phyloP scores from a whole-genome alignment of 2,329 filamentous ascomycete genomes.

The Colletotrichum acutatum region DNA sequence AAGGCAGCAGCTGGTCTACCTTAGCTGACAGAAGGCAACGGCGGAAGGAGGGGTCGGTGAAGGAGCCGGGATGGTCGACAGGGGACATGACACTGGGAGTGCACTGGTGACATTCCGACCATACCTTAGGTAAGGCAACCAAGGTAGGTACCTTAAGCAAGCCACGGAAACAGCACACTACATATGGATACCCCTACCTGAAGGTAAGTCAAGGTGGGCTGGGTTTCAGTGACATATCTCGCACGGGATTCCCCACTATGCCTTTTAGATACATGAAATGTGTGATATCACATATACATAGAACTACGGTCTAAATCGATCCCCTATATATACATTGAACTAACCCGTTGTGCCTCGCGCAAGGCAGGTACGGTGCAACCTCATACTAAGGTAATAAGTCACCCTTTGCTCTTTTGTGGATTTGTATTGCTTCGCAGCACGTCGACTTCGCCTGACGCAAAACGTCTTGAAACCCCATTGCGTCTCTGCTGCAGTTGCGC shows the following conservation, averaged over 20 bases:
- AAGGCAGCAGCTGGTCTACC: background rate
- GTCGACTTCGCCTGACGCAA: background rate
- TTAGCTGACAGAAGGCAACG: background rate
- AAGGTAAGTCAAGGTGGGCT: background rate
- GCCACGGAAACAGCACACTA: too few species aligned
- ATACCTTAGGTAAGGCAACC: too few species aligned
- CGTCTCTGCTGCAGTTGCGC: background rate
- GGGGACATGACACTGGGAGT: background rate
- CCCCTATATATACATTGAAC: slow-evolving; percentile 25
- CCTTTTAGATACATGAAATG: slow-evolving; percentile 7
- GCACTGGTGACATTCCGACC: background rate
- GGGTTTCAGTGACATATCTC: slow-evolving; percentile 4
- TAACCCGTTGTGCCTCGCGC: background rate
- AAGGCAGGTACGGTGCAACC: background rate
- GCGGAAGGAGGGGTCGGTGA: background rate
- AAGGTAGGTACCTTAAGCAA: too few species aligned
- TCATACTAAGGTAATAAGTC: background rate
- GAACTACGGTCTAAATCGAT: background rate
- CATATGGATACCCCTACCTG: too few species aligned
- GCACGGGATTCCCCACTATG: background rate
- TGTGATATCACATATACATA: background rate
- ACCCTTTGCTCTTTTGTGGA: background rate
- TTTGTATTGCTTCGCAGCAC: background rate
- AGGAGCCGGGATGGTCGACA: background rate
- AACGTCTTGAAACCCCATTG: background rate